phyloP scores from a whole-genome alignment of 1,139 yeast species.

The Candida sojae region DNA sequence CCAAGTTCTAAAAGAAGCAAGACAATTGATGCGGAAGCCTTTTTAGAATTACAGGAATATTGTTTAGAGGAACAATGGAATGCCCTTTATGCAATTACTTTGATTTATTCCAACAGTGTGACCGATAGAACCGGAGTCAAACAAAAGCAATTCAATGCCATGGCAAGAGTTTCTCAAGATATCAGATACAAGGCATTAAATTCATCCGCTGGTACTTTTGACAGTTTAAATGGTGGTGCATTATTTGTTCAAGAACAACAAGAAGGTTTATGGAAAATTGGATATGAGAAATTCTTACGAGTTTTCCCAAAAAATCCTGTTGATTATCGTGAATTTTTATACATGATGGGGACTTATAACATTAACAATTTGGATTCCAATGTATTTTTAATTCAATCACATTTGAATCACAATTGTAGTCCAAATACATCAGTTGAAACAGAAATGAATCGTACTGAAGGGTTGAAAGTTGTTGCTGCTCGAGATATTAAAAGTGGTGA shows the following conservation, averaged over 20 bases:
- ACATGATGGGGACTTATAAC: conserved; percentile 70
- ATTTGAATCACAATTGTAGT: conserved; percentile 74
- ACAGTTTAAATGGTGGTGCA: conserved; percentile 50
- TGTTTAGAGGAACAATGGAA: conserved; percentile 69
- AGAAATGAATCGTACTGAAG: conserved; percentile 47
- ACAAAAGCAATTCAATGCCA: conserved; percentile 51
- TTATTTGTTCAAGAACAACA: conserved; percentile 55
- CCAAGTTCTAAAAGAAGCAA: conserved; percentile 27
- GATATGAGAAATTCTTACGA: conserved; percentile 48
- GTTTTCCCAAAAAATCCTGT: conserved; percentile 51
- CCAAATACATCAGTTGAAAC: conserved; percentile 65
- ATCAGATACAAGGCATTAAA: conserved; percentile 61
- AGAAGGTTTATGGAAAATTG: conserved; percentile 62
- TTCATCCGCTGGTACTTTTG: conserved; percentile 60
- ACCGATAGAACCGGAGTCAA: conserved; percentile 47
- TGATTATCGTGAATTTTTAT: conserved; percentile 56
- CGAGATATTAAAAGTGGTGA: conserved; percentile 63
- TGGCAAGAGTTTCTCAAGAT: conserved; percentile 74
- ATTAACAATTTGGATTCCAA: conserved; percentile 72
- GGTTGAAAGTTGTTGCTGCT: conserved; percentile 61
- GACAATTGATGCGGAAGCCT: conserved; percentile 46
- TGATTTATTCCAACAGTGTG: conserved; percentile 52
- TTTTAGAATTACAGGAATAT: conserved; percentile 58
- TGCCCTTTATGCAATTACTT: conserved; percentile 66
- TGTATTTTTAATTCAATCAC: conserved; percentile 63